Conservation (phyloP, 2,329 filamentous ascomycete species). For the Trichoderma gracile region DNA sequence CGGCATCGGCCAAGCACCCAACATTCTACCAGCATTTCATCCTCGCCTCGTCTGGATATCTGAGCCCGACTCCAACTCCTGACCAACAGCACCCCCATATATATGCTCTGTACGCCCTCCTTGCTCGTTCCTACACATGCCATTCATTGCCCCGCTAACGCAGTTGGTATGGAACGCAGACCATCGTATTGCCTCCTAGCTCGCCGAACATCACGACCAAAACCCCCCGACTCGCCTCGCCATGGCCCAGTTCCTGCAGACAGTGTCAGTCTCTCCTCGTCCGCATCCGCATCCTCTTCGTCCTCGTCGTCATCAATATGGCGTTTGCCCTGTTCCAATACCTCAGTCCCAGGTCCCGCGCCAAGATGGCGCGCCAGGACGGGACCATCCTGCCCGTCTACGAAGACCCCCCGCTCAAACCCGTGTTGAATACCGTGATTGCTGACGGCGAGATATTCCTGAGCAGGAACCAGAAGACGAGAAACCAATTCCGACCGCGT, state of each 20-base stretch:
- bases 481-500: slow-evolving; percentile 88
- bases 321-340: slow-evolving; percentile 36
- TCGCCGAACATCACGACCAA: slow-evolving; percentile 12
- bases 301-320: slow-evolving; percentile 29
- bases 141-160: slow-evolving; percentile 27
- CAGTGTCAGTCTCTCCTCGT: slow-evolving; percentile 42
- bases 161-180: slow-evolving; percentile 25
- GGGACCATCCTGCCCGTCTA: slow-evolving; percentile 38
- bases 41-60: not conserved
- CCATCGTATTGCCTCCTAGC: slow-evolving; percentile 4
- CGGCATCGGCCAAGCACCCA: not conserved
- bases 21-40: slow-evolving; percentile 12
- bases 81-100: not conserved
- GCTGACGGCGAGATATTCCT: slow-evolving; percentile 36
- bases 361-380: slow-evolving; percentile 37
- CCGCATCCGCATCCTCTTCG: slow-evolving; percentile 17
- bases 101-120: slow-evolving; percentile 1
- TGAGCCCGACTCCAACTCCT: not conserved
- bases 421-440: slow-evolving; percentile 29
- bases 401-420: slow-evolving; percentile 33
- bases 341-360: slow-evolving; percentile 38
- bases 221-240: slow-evolving; percentile 13
- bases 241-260: slow-evolving; percentile 48
- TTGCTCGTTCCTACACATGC: not conserved
- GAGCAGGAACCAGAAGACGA: slow-evolving; percentile 77